Percentiles rank a stretch among this genome's conserved stretches.
phyloP scores from a whole-genome alignment of 148 eudicot genomes.

The Chenopodium formosanum region DNA sequence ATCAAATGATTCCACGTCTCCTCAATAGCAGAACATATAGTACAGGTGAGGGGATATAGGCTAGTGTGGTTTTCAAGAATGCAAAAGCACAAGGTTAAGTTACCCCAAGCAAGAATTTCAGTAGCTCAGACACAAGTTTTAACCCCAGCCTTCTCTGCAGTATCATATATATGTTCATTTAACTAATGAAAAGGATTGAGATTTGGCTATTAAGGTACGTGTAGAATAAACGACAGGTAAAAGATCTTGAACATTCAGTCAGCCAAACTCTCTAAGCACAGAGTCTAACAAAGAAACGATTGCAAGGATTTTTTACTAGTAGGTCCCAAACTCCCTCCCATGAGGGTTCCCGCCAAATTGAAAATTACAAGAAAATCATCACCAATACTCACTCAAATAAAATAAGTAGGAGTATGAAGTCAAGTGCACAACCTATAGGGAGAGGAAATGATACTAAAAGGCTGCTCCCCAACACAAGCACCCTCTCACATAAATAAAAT shows the following conservation, averaged over 20 bases:
- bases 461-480: not conserved
- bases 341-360: not conserved
- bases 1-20: too few relatives aligned
- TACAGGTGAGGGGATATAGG: too few relatives aligned
- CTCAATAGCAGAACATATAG: too few relatives aligned
- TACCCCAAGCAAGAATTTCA: not conserved
- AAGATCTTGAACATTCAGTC: too few relatives aligned
- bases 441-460: not conserved
- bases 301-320: not conserved
- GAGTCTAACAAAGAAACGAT: not conserved
- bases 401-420: not conserved
- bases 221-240: too few relatives aligned
- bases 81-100: not conserved
- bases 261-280: not conserved
- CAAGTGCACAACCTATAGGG: not conserved
- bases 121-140: not conserved
- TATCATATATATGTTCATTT: too few relatives aligned
- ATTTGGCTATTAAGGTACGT: too few relatives aligned
- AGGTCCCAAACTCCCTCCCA: not conserved
- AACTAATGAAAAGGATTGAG: not conserved
- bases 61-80: too few relatives aligned
- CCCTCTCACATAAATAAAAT: not conserved
- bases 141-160: not conserved
- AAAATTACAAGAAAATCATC: not conserved
- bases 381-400: not conserved